These are phyloP conservation scores for Cytospora leucostoma DNA, from an alignment of 2,329 filamentous ascomycete species.

Conservation along the genomic window DNA sequence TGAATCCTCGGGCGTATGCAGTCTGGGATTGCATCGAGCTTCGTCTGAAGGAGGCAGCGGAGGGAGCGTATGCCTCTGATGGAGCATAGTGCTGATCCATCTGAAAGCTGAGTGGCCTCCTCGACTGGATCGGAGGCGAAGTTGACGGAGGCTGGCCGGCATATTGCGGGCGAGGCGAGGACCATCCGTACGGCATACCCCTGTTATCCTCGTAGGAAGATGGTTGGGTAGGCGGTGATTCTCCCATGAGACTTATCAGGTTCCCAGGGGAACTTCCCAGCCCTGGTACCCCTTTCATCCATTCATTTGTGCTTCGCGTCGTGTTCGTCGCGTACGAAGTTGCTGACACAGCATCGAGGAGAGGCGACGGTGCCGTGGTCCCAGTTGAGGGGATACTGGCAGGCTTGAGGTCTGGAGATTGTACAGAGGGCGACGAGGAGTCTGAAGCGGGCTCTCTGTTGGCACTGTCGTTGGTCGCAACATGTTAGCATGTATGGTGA, in stretches of 20 bases:
- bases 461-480: conserved; percentile 36
- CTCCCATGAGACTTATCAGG: conserved; percentile 52
- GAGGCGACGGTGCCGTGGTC: conserved; percentile 46
- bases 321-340: conserved; percentile 52
- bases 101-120: conserved; percentile 57
- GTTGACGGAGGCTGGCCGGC: conserved; percentile 47
- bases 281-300: conserved; percentile 42
- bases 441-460: conserved; percentile 41
- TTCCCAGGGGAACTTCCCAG: conserved; percentile 56
- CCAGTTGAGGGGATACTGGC: conserved; percentile 44
- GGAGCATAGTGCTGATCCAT: conserved; percentile 49
- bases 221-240: conserved; percentile 55
- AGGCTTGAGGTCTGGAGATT: conserved; percentile 50
- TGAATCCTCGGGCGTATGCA: conserved; percentile 46
- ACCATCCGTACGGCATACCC: conserved; percentile 48
- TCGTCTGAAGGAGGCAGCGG: conserved; percentile 43
- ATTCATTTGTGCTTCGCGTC: conserved; percentile 51
- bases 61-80: conserved; percentile 43
- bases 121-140: conserved; percentile 39
- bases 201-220: conserved; percentile 53
- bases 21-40: conserved; percentile 54
- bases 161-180: conserved; percentile 48
- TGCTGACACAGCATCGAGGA: conserved; percentile 51
- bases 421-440: conserved; percentile 46
- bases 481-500: conserved; percentile 29